Evolutionary conservation across 1,284 basidiomycete genomes (phyloP).

Genomic region (Boletus sp.): DNA sequence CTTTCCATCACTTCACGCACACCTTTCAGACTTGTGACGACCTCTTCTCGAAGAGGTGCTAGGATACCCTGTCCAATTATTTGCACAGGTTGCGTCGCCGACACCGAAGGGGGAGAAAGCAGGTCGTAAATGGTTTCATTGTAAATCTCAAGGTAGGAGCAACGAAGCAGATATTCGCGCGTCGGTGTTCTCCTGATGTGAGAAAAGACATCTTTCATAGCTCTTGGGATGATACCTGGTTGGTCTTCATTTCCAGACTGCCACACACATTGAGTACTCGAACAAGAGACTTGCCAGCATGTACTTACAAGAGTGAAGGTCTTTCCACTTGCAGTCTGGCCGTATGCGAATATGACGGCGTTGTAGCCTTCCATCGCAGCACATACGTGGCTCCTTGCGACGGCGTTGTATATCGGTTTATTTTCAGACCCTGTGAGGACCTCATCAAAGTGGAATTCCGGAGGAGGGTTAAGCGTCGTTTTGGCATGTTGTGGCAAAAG

Average conservation of each 20-base stretch:
- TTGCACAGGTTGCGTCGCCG: slow-evolving; percentile 65
- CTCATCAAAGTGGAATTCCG: slow-evolving; percentile 71
- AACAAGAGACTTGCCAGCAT: neutral
- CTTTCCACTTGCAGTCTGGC: slow-evolving; percentile 89
- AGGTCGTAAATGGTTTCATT: slow-evolving; percentile 92
- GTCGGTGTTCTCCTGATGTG: slow-evolving; percentile 69
- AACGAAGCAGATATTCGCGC: slow-evolving; percentile 92
- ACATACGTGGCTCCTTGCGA: slow-evolving; percentile 83
- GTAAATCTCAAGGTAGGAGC: slow-evolving; percentile 96
- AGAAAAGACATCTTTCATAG: slow-evolving; percentile 83
- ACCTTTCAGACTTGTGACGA: slow-evolving; percentile 86
- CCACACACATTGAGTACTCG: neutral
- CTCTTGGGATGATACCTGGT: slow-evolving; percentile 92
- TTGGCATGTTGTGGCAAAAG: slow-evolving; percentile 57
- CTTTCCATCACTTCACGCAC: slow-evolving; percentile 82
- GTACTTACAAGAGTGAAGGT: slow-evolving; percentile 78
- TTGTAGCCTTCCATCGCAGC: slow-evolving; percentile 98
- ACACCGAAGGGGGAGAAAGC: slow-evolving; percentile 68
- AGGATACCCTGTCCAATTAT: slow-evolving; percentile 66
- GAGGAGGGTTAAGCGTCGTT: slow-evolving; percentile 41
- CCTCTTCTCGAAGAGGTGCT: slow-evolving; percentile 81
- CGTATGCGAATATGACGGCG: slow-evolving; percentile 92
- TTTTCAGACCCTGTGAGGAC: slow-evolving; percentile 84
- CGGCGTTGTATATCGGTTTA: slow-evolving; percentile 79
- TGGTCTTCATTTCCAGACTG: slow-evolving; percentile 69